phyloP scores from a whole-genome alignment of 2,329 filamentous ascomycete species.

The Botrytis cinerea region DNA sequence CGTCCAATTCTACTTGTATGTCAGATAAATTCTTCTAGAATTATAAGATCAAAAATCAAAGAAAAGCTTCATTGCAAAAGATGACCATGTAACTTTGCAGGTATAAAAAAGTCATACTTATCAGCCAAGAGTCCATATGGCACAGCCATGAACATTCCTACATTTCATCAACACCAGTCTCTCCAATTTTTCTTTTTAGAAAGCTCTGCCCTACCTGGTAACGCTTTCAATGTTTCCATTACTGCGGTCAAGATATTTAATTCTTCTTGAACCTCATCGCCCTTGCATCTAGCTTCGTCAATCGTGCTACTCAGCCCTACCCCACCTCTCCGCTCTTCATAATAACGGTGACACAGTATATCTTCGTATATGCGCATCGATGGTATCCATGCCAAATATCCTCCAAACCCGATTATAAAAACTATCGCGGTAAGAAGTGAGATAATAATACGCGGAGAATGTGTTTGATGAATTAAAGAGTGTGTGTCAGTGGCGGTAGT shows the following conservation, averaged over 20 bases:
- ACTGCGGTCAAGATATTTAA: constrained; percentile 44
- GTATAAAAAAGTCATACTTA: constrained; percentile 36
- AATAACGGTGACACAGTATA: constrained; percentile 46
- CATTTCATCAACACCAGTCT: constrained; percentile 11
- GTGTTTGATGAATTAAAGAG: constrained; percentile 21
- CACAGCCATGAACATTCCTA: constrained; percentile 42
- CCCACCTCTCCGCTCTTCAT: constrained; percentile 29
- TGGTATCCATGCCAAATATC: constrained; percentile 42
- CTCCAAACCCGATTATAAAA: constrained; percentile 39
- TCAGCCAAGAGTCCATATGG: constrained; percentile 46
- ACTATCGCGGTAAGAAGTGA: constrained; percentile 41
- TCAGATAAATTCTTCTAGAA: constrained; percentile 3
- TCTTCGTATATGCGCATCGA: constrained; percentile 45
- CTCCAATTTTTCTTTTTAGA: neutral
- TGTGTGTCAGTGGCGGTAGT: neutral
- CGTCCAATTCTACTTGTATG: constrained; percentile 40
- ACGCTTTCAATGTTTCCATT: constrained; percentile 39
- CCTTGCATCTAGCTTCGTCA: constrained; percentile 45
- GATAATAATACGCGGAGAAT: constrained; percentile 40
- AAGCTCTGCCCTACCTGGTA: constrained; percentile 36
- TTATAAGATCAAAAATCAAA: neutral
- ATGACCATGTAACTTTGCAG: neutral
- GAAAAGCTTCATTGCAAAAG: neutral
- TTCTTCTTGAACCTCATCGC: constrained; percentile 43
- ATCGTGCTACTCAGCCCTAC: constrained; percentile 38